Evolutionary conservation across 2,329 filamentous ascomycete species (phyloP), one percentile per base, ranked within the genome.

Genomic region (Aspergillus niger): DNA sequence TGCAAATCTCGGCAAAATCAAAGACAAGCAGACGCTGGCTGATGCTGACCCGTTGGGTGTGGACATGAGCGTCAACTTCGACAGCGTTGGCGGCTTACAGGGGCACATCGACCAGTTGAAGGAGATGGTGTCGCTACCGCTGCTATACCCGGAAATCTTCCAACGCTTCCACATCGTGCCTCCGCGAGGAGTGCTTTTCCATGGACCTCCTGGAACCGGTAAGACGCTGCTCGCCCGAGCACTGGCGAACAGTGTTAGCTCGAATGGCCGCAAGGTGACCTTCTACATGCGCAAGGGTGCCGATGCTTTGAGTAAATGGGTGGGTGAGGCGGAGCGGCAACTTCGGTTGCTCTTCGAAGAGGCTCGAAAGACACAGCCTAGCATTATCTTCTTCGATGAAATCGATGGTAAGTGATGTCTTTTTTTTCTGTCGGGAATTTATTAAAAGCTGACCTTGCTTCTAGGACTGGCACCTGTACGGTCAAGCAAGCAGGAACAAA

Each of bases 221-320:
- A 99, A 97, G 81, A 99, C 95, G 11, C 82, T 99, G n/a, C 85
- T 99, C 62, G 95, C 96, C 55, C 87, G 95, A 70, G 95, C 95
- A 44, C 82, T 99, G 50, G 93, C 96, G 53, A 96, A 95, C 58
- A 96, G 91, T 63, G 90, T 97, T 61, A 93, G 92, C 65, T 87
- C 90, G 11, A 90, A 94, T 53, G 94, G 94, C 22, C 89, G 90
- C 67, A 98, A 98, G 75, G 95, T 99, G 65, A 98, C 93, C 0
- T 99, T 99, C 70, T 99, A 98, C 78, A 99, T 99, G 95, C 90
- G 95, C 62, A 99, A 99, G 78, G 96, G 95, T 73, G 96, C 95
- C 24, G 95, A 99, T 83, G 93, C 93, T 15, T 81, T 99, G 63
- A 97, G 93, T 77, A 99, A 99, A 78, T 99, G 95, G 95, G 95